A percentile compares a stretch with the other conserved stretches of the same genome.
These are phyloP conservation scores for Melaleuca quinquenervia DNA, from an alignment of 345 rosid genomes.

Conservation along the genomic window DNA sequence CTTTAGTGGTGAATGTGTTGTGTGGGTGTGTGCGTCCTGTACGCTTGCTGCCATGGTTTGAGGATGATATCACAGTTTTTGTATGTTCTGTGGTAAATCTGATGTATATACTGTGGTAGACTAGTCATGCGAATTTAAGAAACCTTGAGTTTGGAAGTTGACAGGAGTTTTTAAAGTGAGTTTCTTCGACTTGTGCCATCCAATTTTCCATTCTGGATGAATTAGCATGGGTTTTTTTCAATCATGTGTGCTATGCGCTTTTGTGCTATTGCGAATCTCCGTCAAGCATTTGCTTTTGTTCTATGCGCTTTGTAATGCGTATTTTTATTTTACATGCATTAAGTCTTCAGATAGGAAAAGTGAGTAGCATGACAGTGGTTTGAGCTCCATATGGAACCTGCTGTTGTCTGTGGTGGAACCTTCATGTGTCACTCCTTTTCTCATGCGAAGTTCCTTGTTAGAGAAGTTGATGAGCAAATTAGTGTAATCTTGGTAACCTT, in stretches of 20 bases:
- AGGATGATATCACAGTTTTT: neutral
- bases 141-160: neutral
- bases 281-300: neutral
- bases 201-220: neutral
- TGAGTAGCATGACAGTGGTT: neutral
- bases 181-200: neutral
- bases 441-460: neutral
- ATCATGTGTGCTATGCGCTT: neutral
- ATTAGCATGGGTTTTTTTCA: neutral
- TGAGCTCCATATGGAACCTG: neutral
- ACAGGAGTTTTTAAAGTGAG: neutral
- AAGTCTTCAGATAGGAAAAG: neutral
- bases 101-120: neutral
- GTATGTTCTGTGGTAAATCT: neutral
- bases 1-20: no score
- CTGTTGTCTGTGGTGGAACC: neutral
- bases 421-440: neutral
- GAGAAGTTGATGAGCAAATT: neutral
- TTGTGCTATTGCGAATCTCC: neutral
- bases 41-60: neutral
- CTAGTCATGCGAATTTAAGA: neutral
- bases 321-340: neutral
- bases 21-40: no score
- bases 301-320: neutral
- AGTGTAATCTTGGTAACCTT: neutral